Conservation (phyloP, 2,329 filamentous ascomycete species). For the Verticillium isaacii region DNA sequence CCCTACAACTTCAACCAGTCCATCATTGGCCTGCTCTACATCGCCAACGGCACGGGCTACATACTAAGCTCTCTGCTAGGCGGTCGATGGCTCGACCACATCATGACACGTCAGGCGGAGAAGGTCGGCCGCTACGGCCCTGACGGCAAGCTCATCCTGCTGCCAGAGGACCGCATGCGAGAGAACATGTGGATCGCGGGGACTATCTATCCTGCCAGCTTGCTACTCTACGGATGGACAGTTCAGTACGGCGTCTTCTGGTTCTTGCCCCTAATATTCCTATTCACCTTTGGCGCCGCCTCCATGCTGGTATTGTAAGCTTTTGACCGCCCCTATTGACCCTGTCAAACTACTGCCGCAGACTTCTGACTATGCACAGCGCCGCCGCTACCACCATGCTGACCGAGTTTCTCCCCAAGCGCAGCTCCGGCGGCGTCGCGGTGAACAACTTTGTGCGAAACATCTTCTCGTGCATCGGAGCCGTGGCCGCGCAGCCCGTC, state of each 20-base stretch:
- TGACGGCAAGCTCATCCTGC: slow-evolving; percentile 59
- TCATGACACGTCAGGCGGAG: slow-evolving; percentile 74
- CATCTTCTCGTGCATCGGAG: slow-evolving; percentile 69
- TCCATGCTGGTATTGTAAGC: slow-evolving; percentile 71
- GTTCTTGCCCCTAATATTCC: slow-evolving; percentile 58
- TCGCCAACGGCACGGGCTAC: slow-evolving; percentile 73
- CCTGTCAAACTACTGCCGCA: neutral
- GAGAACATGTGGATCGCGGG: slow-evolving; percentile 78
- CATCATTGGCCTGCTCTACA: slow-evolving; percentile 70
- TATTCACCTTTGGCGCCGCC: slow-evolving; percentile 71
- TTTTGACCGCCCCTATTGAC: neutral
- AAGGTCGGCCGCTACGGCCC: slow-evolving; percentile 65
- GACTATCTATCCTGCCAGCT: slow-evolving; percentile 61
- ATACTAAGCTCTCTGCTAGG: slow-evolving; percentile 63
- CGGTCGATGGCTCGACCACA: slow-evolving; percentile 72
- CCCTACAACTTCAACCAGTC: slow-evolving; percentile 68
- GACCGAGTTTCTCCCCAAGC: slow-evolving; percentile 74
- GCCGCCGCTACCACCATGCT: slow-evolving; percentile 73
- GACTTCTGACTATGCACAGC: slow-evolving; percentile 20
- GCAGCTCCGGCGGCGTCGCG: slow-evolving; percentile 68
- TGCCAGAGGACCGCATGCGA: slow-evolving; percentile 76
- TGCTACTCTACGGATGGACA: slow-evolving; percentile 78
- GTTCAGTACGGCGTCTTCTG: slow-evolving; percentile 60
- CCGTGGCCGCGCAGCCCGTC: slow-evolving; percentile 64
- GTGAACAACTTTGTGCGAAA: slow-evolving; percentile 80